These are phyloP conservation scores for Cryptosporidium canis DNA, from an alignment of 169 alveolate species.

Conservation along the genomic window DNA sequence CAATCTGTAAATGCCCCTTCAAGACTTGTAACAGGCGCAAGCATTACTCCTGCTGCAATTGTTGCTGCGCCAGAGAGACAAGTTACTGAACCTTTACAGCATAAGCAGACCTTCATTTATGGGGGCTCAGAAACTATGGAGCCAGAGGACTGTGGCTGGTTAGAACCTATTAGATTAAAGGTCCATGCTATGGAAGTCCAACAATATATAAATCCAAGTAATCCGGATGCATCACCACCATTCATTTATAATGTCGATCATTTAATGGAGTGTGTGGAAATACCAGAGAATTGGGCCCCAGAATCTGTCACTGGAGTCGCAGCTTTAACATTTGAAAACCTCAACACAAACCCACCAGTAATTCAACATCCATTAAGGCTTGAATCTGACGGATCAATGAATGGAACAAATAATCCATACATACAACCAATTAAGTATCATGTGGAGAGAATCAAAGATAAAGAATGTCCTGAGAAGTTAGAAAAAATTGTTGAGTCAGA, in stretches of 20 bases:
- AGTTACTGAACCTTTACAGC: conserved; percentile 67
- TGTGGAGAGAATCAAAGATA: conserved; percentile 68
- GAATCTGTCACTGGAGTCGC: conserved; percentile 69
- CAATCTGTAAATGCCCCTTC: conserved; percentile 64
- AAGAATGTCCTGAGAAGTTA: background rate
- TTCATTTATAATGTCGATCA: conserved; percentile 64
- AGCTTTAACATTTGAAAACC: conserved; percentile 62
- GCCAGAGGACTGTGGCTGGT: conserved; percentile 73
- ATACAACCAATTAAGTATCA: conserved; percentile 61
- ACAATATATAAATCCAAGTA: conserved; percentile 65
- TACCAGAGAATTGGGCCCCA: conserved; percentile 73
- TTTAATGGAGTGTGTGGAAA: conserved; percentile 67
- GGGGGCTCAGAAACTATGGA: conserved; percentile 73
- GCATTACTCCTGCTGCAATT: conserved; percentile 61
- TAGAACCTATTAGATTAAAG: conserved; percentile 59
- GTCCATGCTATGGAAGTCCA: conserved; percentile 73
- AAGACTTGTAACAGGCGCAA: conserved; percentile 65
- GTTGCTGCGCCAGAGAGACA: conserved; percentile 70
- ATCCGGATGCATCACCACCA: conserved; percentile 64
- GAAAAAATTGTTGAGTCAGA: background rate
- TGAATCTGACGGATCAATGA: conserved; percentile 43
- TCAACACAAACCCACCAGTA: conserved; percentile 55
- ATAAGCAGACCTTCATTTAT: conserved; percentile 59
- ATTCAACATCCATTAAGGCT: conserved; percentile 53
- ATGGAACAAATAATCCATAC: conserved; percentile 63